Evolutionary conservation across 2,329 filamentous ascomycete genomes (phyloP), one percentile per base, ranked within the genome.

Genomic region (Aspergillus puulaauensis): DNA sequence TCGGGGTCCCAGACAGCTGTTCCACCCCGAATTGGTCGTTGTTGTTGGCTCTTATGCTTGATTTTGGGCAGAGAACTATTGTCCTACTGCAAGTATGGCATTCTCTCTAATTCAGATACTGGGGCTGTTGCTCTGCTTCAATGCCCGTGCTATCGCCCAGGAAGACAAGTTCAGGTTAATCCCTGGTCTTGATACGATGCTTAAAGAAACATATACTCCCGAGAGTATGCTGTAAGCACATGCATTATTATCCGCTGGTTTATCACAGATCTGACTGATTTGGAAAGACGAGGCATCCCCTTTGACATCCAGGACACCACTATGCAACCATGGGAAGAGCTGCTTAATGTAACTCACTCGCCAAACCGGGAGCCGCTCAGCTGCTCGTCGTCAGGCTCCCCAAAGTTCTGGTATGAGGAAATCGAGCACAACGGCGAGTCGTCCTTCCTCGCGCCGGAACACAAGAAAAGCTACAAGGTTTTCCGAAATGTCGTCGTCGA

Each of bases 401-500:
- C 63, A 3, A 59, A 59, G 3, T 68, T 66, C 50, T 69, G 69
- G 69, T 70, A 70, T 47, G 68, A 69, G 33, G 57, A 60, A n/a
- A 68, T 70, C 41, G 59, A 58, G 17, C 69, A 71, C 40, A 63
- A 70, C 51, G 69, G 66, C 5, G 49, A 70, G 39, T 70, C 69
- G 1, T 70, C 69, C 1, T 72, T 67, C 45, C 49, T 71, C 58
- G 50, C 54, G 8, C 56, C 60, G 0, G 46, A 59, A 1, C 64
- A 66, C 24, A 73, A 71, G 35, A 53, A 61, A 43, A 66, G 65
- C 31, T 75, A 74, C 57, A 64, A 59, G 5, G 71, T 75, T n/a
- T 73, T 74, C 37, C 70, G 72, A 6, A 73, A 75, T 48, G 71
- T 72, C 3, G 72, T 75, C 15, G 65, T 63, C 4, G 69, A 73